Percentiles rank a stretch among this genome's conserved stretches.
phyloP scores from a whole-genome alignment of 1,284 basidiomycete genomes.

The Microbotryum violaceum region DNA sequence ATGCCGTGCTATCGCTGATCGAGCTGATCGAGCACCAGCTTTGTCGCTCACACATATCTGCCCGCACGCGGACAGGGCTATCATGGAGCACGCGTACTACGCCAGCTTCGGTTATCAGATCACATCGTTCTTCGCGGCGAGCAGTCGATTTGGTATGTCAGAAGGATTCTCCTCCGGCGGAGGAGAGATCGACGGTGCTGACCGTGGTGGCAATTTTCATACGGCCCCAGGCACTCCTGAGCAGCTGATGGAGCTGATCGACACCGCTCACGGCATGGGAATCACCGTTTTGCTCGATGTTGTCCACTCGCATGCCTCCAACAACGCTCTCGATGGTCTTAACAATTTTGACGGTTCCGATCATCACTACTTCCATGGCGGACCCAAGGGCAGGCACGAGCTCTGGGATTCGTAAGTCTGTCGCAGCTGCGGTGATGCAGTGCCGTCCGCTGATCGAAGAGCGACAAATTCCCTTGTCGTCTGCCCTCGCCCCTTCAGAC shows the following conservation, averaged over 20 bases:
- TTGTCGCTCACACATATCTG: neutral
- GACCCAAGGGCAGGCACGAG: slow-evolving; percentile 79
- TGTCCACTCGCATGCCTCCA: slow-evolving; percentile 96
- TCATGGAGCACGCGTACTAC: slow-evolving; percentile 98
- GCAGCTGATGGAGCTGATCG: slow-evolving; percentile 88
- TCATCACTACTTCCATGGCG: slow-evolving; percentile 94
- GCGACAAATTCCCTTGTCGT: neutral
- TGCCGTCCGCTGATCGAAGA: neutral
- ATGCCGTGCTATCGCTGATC: slow-evolving; percentile 47
- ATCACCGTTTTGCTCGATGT: slow-evolving; percentile 90
- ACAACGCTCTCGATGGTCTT: slow-evolving; percentile 91
- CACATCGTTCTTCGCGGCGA: slow-evolving; percentile 95
- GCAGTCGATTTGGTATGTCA: slow-evolving; percentile 66
- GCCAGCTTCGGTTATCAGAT: slow-evolving; percentile 99
- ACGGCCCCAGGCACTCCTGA: slow-evolving; percentile 60
- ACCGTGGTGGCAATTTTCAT: no score
- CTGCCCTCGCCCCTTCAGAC: slow-evolving; percentile 40
- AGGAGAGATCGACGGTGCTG: no score
- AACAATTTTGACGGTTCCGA: slow-evolving; percentile 95
- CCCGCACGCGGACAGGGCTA: slow-evolving; percentile 38
- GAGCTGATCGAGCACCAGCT: slow-evolving; percentile 74
- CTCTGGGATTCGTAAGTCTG: slow-evolving; percentile 68
- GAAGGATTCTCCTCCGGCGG: no score
- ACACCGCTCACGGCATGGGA: slow-evolving; percentile 88
- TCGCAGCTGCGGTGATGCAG: slow-evolving; percentile 34